Evolutionary conservation across 75 land plant species (phyloP).

Genomic region (Adiantum capillusveneris): DNA sequence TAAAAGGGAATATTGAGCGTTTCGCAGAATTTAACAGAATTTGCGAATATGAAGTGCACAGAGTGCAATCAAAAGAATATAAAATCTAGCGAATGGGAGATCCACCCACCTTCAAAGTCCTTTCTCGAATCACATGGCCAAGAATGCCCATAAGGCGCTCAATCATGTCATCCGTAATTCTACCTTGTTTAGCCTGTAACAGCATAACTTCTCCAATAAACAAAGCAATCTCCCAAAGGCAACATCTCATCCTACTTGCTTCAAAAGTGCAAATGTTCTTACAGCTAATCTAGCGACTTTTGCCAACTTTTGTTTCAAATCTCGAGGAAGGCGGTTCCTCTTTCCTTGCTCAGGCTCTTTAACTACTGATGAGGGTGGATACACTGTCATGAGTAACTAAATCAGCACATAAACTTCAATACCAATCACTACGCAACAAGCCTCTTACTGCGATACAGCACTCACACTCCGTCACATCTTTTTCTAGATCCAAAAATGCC

Average conservation of each 20-base stretch:
- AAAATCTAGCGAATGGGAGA: too few species aligned
- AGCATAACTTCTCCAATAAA: background rate
- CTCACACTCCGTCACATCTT: slow-evolving; percentile 72
- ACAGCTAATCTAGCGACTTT: slow-evolving; percentile 52
- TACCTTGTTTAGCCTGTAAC: slow-evolving; percentile 70
- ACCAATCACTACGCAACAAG: background rate
- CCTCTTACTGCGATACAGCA: too few species aligned
- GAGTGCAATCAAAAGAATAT: background rate
- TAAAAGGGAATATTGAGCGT: too few species aligned
- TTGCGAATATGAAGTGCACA: background rate
- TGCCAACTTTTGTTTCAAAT: slow-evolving; percentile 41
- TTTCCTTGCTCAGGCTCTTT: slow-evolving; percentile 33
- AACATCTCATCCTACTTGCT: background rate
- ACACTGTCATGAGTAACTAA: slow-evolving; percentile 19
- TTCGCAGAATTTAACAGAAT: background rate
- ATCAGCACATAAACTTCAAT: background rate
- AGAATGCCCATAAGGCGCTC: slow-evolving; percentile 76
- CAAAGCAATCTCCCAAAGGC: background rate
- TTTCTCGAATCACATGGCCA: slow-evolving; percentile 76
- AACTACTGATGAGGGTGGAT: slow-evolving; percentile 25
- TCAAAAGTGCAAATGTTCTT: background rate
- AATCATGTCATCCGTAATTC: slow-evolving; percentile 64
- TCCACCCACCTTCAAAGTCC: slow-evolving; percentile 82
- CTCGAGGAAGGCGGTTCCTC: slow-evolving; percentile 37
- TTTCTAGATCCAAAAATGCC: slow-evolving; percentile 81